Conservation (phyloP, 805 yeast species). For the Metschnikowia amazonensis region DNA sequence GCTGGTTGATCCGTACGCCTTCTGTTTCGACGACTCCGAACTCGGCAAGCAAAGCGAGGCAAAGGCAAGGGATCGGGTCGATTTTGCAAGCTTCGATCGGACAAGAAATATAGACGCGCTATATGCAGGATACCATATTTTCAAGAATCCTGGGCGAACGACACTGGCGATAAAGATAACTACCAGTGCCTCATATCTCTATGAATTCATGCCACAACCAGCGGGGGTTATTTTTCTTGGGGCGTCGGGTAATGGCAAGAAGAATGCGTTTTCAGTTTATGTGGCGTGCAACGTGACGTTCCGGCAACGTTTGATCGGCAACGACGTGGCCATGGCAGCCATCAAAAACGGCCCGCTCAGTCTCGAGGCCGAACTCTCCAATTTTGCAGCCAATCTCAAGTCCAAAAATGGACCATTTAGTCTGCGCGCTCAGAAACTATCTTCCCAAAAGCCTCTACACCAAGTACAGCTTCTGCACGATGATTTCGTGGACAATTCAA, state of each 20-base stretch:
- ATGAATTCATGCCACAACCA: constrained; percentile 42
- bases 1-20: neutral
- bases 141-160: constrained; percentile 30
- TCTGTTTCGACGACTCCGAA: constrained; percentile 2
- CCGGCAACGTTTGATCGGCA: constrained; percentile 12
- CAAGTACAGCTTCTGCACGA: constrained; percentile 23
- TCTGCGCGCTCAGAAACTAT: too few relatives aligned
- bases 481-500: constrained; percentile 25
- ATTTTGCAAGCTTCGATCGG: constrained; percentile 10
- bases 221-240: constrained; percentile 28
- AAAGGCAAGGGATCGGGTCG: constrained; percentile 15
- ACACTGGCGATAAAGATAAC: constrained; percentile 24
- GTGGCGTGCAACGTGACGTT: constrained; percentile 9
- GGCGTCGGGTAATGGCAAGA: neutral
- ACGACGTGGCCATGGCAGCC: constrained; percentile 8
- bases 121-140: constrained; percentile 31
- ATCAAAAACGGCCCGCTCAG: neutral
- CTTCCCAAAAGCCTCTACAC: constrained; percentile 14
- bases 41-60: constrained; percentile 18
- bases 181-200: constrained; percentile 37
- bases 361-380: constrained; percentile 15
- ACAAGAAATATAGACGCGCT: neutral
- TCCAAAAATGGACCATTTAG: too few relatives aligned
- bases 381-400: constrained; percentile 18
- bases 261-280: constrained; percentile 6